Evolutionary conservation across 2,329 filamentous ascomycete species (phyloP).

Genomic region (Colletotrichum sp.): DNA sequence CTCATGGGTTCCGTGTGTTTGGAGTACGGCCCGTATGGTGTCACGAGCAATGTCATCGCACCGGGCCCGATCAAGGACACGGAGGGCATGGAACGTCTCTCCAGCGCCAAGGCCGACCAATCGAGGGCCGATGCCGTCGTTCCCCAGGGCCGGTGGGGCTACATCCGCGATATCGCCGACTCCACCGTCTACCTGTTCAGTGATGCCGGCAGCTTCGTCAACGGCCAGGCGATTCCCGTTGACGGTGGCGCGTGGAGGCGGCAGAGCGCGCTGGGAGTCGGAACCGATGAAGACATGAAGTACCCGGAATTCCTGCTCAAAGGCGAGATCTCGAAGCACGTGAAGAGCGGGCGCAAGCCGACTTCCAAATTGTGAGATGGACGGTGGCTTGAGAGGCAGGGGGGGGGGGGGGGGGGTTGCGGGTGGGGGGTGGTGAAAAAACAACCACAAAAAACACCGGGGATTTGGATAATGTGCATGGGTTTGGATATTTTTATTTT

Average conservation of each 20-base stretch:
- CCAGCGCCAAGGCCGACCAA: conserved; percentile 41
- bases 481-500: too few species aligned
- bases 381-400: neutral
- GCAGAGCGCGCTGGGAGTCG: conserved; percentile 50
- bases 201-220: conserved; percentile 85
- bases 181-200: conserved; percentile 90
- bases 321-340: conserved; percentile 36
- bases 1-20: conserved; percentile 80
- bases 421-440: too few species aligned
- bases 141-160: conserved; percentile 78
- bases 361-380: conserved; percentile 42
- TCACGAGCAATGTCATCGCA: conserved; percentile 87
- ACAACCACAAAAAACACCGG: too few species aligned
- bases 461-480: too few species aligned
- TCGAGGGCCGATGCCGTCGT: conserved; percentile 50
- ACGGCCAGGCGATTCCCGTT: conserved; percentile 80
- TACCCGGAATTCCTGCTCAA: conserved; percentile 57
- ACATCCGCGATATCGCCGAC: conserved; percentile 87
- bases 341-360: conserved; percentile 37
- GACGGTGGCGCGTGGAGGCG: conserved; percentile 66
- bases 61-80: conserved; percentile 87
- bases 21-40: conserved; percentile 86
- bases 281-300: conserved; percentile 49
- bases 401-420: too few species aligned
- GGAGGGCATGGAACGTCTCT: conserved; percentile 75